A percentile compares a stretch with the other conserved stretches of the same genome.
These are phyloP conservation scores for Ophiognomonia clavigignenti-juglandacearum DNA, from an alignment of 2,329 filamentous ascomycete genomes.

Conservation along the genomic window DNA sequence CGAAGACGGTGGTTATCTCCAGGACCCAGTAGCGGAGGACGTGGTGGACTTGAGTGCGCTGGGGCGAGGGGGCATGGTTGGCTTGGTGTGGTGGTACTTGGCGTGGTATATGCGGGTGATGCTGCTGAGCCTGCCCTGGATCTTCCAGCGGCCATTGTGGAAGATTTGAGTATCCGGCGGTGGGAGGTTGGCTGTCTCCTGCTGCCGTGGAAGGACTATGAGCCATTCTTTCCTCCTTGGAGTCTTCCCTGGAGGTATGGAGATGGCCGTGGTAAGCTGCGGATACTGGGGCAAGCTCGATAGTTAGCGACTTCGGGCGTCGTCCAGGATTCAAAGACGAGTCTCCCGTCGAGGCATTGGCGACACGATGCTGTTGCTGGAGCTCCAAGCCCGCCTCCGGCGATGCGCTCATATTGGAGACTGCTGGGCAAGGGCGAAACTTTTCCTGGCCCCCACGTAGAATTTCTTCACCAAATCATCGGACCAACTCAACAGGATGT, in stretches of 20 bases:
- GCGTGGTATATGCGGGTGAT: background rate
- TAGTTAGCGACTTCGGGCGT: background rate
- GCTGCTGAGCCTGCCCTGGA: background rate
- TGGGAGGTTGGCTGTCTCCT: too few relatives aligned
- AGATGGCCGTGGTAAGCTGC: too few relatives aligned
- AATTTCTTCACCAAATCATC: too few relatives aligned
- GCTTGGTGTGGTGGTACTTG: background rate
- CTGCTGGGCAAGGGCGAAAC: background rate
- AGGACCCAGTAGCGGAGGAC: constrained; percentile 10
- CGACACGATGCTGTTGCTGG: background rate
- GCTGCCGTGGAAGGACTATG: background rate
- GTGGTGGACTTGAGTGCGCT: constrained; percentile 5
- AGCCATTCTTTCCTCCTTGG: background rate
- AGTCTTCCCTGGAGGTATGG: background rate
- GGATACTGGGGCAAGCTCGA: background rate
- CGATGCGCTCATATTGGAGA: constrained; percentile 1
- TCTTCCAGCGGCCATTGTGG: constrained; percentile 1
- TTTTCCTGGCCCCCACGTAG: too few relatives aligned
- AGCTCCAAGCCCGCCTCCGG: constrained; percentile 5
- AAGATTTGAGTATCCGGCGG: background rate
- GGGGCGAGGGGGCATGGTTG: background rate
- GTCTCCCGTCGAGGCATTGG: background rate
- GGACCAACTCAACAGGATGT: too few relatives aligned
- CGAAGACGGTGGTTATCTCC: constrained; percentile 10
- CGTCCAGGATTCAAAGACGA: background rate